A percentile compares a stretch with the other conserved stretches of the same genome.
Conservation (phyloP, 148 eudicot species). For the Rhododendron vialii region DNA sequence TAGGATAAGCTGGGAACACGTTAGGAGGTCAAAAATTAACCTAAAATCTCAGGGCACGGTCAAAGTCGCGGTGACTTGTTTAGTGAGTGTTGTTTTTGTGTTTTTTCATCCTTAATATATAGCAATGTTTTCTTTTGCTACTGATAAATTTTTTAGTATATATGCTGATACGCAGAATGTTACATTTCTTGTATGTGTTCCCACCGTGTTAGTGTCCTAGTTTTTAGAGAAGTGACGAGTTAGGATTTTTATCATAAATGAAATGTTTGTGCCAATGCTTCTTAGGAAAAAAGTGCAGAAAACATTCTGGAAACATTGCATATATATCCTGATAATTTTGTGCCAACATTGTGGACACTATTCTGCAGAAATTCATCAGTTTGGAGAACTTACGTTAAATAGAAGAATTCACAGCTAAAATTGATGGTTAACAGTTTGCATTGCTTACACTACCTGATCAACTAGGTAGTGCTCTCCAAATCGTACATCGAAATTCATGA, state of each 20-base stretch:
- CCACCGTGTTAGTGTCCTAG: not conserved
- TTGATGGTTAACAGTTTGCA: not conserved
- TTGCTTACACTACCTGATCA: slow-evolving; percentile 43
- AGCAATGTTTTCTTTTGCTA: not conserved
- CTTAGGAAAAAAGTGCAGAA: not conserved
- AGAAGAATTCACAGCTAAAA: not conserved
- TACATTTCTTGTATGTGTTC: not conserved
- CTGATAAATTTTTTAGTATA: not conserved
- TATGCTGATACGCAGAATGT: not conserved
- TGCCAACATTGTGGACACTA: not conserved
- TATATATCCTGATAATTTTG: not conserved
- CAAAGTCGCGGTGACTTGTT: not conserved
- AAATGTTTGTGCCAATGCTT: not conserved
- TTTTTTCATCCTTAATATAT: not conserved
- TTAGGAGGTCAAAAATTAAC: not conserved
- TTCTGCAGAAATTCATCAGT: not conserved
- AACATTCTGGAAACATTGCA: not conserved
- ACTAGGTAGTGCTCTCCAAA: slow-evolving; percentile 55
- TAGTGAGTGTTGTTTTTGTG: not conserved
- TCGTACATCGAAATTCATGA: slow-evolving; percentile 38
- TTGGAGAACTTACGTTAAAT: not conserved
- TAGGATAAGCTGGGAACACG: not conserved
- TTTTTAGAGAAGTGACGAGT: not conserved
- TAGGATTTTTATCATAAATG: not conserved
- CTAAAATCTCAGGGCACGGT: not conserved